A percentile compares a stretch with the other conserved stretches of the same genome.
Evolutionary conservation across 2,329 filamentous ascomycete genomes (phyloP).

Genomic region (Nannizzia gypsea): DNA sequence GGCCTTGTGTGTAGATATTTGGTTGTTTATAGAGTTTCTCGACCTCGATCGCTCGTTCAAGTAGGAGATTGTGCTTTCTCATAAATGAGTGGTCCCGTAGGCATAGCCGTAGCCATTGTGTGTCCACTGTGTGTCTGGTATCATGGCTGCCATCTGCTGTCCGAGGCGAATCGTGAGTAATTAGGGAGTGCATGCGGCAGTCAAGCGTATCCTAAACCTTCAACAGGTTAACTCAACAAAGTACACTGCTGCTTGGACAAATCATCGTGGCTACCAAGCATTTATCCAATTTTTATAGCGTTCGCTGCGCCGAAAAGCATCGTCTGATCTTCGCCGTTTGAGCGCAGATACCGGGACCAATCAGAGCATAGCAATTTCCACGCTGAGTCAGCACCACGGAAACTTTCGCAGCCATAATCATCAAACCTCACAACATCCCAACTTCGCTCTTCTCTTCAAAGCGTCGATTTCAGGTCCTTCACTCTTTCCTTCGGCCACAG

Average conservation of each 20-base stretch:
- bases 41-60: neutral
- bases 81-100: too few species aligned
- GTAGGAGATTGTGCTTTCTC: neutral
- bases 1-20: neutral
- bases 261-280: neutral
- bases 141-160: neutral
- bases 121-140: too few species aligned
- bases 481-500: neutral
- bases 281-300: neutral
- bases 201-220: neutral
- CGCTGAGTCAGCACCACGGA: conserved; percentile 6
- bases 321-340: neutral
- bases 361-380: neutral
- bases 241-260: neutral
- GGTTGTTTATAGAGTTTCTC: neutral
- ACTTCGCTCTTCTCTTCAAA: conserved; percentile 3
- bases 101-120: neutral
- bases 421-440: conserved; percentile 5
- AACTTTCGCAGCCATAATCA: conserved; percentile 6
- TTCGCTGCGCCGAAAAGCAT: neutral
- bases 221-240: neutral
- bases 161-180: neutral
- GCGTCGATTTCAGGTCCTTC: neutral
- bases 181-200: neutral
- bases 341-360: neutral